A percentile compares a stretch with the other conserved stretches of the same genome.
phyloP scores from a whole-genome alignment of 1,139 yeast genomes.

The Candida glucosophila region DNA sequence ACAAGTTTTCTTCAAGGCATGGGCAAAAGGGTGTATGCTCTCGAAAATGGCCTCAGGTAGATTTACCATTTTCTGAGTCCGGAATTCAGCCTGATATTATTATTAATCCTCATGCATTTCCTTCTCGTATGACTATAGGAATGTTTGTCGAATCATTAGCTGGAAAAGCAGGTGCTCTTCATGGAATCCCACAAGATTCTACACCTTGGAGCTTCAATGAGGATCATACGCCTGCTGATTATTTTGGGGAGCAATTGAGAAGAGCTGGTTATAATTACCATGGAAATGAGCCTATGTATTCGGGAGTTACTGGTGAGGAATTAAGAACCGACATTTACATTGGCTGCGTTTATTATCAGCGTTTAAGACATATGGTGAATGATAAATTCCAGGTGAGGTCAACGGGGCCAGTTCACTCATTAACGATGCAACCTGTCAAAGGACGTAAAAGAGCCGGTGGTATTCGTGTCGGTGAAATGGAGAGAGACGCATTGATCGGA shows the following conservation, averaged over 20 bases:
- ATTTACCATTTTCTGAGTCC: slow-evolving; percentile 93
- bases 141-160: slow-evolving; percentile 98
- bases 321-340: slow-evolving; percentile 90
- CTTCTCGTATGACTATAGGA: slow-evolving; percentile 99
- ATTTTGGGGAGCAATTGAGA: slow-evolving; percentile 85
- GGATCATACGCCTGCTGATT: slow-evolving; percentile 92
- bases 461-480: slow-evolving; percentile 99
- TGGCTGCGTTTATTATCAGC: slow-evolving; percentile 95
- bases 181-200: slow-evolving; percentile 94
- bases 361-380: slow-evolving; percentile 98
- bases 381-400: slow-evolving; percentile 99
- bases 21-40: slow-evolving; percentile 99
- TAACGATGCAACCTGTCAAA: slow-evolving; percentile 99
- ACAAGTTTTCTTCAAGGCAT: slow-evolving; percentile 95
- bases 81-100: slow-evolving; percentile 98
- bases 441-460: slow-evolving; percentile 99
- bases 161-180: slow-evolving; percentile 97
- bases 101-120: slow-evolving; percentile 98
- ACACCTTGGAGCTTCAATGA: slow-evolving; percentile 96
- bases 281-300: slow-evolving; percentile 98
- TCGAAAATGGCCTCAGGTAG: slow-evolving; percentile 94
- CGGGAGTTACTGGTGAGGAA: slow-evolving; percentile 98
- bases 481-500: slow-evolving; percentile 97
- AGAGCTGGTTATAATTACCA: slow-evolving; percentile 93
- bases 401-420: slow-evolving; percentile 94